A percentile compares a stretch with the other conserved stretches of the same genome.
These are phyloP conservation scores for Eucalyptus cladocalyx DNA, from an alignment of 345 rosid genomes.

Conservation along the genomic window DNA sequence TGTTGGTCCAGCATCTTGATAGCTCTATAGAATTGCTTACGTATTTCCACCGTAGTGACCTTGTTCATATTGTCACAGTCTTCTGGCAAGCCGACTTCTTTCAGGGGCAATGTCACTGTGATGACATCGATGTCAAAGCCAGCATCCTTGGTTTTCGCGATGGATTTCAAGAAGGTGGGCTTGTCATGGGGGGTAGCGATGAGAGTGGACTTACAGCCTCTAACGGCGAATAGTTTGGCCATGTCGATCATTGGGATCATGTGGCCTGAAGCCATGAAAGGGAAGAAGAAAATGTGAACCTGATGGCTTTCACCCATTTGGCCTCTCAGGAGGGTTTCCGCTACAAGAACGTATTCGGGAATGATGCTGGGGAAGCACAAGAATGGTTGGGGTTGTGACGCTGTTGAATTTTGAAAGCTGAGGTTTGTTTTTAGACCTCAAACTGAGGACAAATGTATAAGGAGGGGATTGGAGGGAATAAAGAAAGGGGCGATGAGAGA, in stretches of 20 bases:
- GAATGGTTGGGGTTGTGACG: neutral
- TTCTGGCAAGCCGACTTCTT: constrained; percentile 10
- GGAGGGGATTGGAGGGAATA: neutral
- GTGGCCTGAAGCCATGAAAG: constrained; percentile 22
- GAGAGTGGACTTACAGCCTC: neutral
- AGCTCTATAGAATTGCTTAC: neutral
- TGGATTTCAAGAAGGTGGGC: neutral
- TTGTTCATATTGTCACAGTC: neutral
- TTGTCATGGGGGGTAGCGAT: constrained; percentile 14
- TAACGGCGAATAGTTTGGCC: constrained; percentile 19
- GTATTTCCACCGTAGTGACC: neutral
- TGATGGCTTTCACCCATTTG: neutral
- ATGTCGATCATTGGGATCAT: constrained; percentile 23
- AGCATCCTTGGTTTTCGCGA: neutral
- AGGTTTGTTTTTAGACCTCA: neutral
- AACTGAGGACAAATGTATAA: neutral
- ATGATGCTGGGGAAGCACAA: neutral
- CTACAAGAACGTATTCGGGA: neutral
- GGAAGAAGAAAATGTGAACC: constrained; percentile 18
- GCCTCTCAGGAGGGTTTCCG: neutral
- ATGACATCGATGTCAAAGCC: constrained; percentile 6
- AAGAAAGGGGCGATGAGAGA: neutral
- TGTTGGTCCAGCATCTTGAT: constrained; percentile 3
- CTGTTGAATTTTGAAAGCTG: neutral
- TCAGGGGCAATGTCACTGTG: constrained; percentile 1